Conservation (phyloP, 176 grass and related monocot genomes). For the Microstegium vimineum region DNA sequence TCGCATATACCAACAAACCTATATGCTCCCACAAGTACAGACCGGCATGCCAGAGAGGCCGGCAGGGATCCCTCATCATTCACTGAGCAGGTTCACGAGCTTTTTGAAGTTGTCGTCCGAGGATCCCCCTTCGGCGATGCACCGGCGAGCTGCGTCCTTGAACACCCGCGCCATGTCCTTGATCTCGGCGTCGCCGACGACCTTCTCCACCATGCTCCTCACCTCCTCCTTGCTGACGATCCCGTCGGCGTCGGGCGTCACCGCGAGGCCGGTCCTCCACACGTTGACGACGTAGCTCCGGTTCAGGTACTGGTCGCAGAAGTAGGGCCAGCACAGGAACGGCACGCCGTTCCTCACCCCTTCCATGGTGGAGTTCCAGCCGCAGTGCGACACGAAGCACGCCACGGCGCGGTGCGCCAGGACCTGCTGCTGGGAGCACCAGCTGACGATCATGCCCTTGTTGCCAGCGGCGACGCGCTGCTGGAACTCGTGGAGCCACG, state of each 20-base stretch:
- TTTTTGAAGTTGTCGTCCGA: constrained; percentile 6
- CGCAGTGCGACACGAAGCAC: constrained; percentile 42
- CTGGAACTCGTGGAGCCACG: constrained; percentile 41
- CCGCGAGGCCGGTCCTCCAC: constrained; percentile 21
- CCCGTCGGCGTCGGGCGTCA: constrained; percentile 29
- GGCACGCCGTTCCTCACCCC: constrained; percentile 26
- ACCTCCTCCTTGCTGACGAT: constrained; percentile 32
- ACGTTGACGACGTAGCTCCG: constrained; percentile 36
- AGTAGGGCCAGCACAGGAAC: constrained; percentile 50
- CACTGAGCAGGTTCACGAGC: constrained; percentile 14
- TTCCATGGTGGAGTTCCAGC: constrained; percentile 55
- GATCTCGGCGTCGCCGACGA: constrained; percentile 26
- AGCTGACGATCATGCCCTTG: constrained; percentile 48
- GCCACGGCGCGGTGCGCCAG: constrained; percentile 11
- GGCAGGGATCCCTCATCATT: too few relatives aligned
- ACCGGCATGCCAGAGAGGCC: too few relatives aligned
- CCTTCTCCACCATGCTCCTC: constrained; percentile 29
- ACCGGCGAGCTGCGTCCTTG: background rate
- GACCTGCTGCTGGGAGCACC: constrained; percentile 43
- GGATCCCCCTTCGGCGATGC: background rate
- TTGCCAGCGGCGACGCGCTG: constrained; percentile 20
- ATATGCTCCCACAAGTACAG: too few relatives aligned
- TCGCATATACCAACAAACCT: too few relatives aligned
- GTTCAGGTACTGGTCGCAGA: constrained; percentile 44
- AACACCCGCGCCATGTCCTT: constrained; percentile 10